A percentile compares a stretch with the other conserved stretches of the same genome.
phyloP scores from a whole-genome alignment of 1,139 yeast species.

The Yamadazyma epiphylla region DNA sequence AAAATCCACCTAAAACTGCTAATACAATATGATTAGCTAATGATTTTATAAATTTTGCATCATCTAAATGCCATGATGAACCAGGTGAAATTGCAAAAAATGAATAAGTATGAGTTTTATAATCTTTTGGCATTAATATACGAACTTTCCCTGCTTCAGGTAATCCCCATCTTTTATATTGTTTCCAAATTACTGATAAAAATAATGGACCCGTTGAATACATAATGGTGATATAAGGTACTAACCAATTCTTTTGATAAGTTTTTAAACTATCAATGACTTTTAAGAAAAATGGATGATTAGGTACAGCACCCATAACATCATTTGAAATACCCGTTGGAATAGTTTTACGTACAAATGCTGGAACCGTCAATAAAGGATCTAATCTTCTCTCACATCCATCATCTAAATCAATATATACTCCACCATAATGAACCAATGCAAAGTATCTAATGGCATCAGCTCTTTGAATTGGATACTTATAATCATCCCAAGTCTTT shows the following conservation, averaged over 20 bases:
- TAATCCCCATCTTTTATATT: conserved; percentile 75
- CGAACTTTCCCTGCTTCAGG: conserved; percentile 62
- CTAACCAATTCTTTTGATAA: conserved; percentile 70
- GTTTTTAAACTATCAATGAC: conserved; percentile 60
- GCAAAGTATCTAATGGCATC: conserved; percentile 92
- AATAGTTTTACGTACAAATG: conserved; percentile 79
- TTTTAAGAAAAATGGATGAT: conserved; percentile 79
- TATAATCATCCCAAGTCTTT: conserved; percentile 70
- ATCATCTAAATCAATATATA: conserved; percentile 86
- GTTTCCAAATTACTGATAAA: conserved; percentile 82
- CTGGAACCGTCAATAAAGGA: conserved; percentile 76
- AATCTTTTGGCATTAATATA: conserved; percentile 67
- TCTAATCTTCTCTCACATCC: conserved; percentile 78
- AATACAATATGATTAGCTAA: conserved; percentile 68
- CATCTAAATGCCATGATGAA: conserved; percentile 87
- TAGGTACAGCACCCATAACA: conserved; percentile 85
- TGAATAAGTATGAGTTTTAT: conserved; percentile 53
- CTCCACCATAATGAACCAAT: conserved; percentile 79
- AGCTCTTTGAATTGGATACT: conserved; percentile 82
- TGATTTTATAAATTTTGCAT: conserved; percentile 70
- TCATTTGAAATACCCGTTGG: conserved; percentile 94
- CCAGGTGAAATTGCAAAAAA: conserved; percentile 75
- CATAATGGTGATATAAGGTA: conserved; percentile 91
- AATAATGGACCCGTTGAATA: conserved; percentile 90
- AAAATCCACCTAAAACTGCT: conserved; percentile 66